Evolutionary conservation across 1,139 yeast species (phyloP), one percentile per base, ranked within the genome.

Genomic region (Taphrina wiesneri): DNA sequence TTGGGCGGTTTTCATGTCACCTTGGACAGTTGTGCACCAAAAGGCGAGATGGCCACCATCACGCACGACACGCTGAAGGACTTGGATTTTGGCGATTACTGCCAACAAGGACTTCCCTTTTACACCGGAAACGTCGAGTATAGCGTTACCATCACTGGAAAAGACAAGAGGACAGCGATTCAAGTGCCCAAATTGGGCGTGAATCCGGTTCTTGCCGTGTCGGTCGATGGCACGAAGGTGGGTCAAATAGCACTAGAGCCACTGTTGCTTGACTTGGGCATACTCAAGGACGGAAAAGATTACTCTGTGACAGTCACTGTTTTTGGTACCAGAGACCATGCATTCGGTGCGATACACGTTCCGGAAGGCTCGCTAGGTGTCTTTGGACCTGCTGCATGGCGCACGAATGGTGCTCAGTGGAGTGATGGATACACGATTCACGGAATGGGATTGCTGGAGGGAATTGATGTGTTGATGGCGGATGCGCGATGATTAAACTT

Each of bases 281-380:
- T 13, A 11, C 41, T 54, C 13, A 23, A 2, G 15, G 21, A 30
- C 13, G 30, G 36, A 30, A 39, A n/a, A 15, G 49, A 36, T 26
- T 23, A 36, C n/a, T 11, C 39, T 3, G 51, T 60, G 11, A 7
- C n/a, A 13, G 2, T 60, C 23, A 60, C 51, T 13, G 64, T 60
- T 67, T 60, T 67, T 47, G 61, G 61, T 28, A 36, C 67, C 60
- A 45, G 69, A 21, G 46, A 61, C 54, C 52, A 62, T 15, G 25
- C 67, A 63, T 46, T 63, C 66, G 49, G 53, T 41, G 19, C 67
- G 39, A 15, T 69, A 64, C 46, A 66, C 49, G 52, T 69, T 65
- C 53, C 67, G 28, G 61, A 69, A 21, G 64, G 64, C 5, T n/a
- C 28, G 17, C 21, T 60, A n/a, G 54, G 39, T 13, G 25, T 28